phyloP scores from a whole-genome alignment of 2,329 filamentous ascomycete genomes.

The Nigrograna mackinnonii region DNA sequence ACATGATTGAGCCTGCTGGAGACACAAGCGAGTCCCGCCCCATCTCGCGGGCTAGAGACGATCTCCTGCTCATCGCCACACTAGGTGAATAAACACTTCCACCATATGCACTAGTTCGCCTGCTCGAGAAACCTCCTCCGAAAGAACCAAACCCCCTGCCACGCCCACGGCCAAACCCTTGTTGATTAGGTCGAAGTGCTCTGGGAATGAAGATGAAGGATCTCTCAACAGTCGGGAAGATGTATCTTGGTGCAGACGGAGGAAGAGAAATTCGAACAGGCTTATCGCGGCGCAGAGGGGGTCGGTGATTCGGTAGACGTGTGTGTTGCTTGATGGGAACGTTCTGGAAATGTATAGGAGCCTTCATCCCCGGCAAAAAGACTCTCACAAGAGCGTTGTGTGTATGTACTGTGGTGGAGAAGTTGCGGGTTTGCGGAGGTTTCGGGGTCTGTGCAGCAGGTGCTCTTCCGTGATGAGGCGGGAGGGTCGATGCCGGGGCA shows the following conservation, averaged over 20 bases:
- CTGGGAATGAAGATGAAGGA: slow-evolving; percentile 98
- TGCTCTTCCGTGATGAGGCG: slow-evolving; percentile 24
- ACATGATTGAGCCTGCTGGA: slow-evolving; percentile 77
- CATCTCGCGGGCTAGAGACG: slow-evolving; percentile 72
- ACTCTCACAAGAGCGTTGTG: slow-evolving; percentile 87
- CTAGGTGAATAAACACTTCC: slow-evolving; percentile 86
- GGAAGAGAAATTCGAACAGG: slow-evolving; percentile 93
- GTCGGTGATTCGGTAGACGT: slow-evolving; percentile 90
- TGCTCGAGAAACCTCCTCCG: slow-evolving; percentile 66
- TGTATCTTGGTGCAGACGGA: slow-evolving; percentile 77
- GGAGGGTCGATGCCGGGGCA: slow-evolving; percentile 19
- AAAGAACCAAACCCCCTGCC: slow-evolving; percentile 73
- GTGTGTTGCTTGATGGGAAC: slow-evolving; percentile 89
- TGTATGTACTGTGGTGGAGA: slow-evolving; percentile 82
- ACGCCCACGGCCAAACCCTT: slow-evolving; percentile 68
- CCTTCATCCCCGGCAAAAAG: slow-evolving; percentile 74
- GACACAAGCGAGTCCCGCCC: slow-evolving; percentile 77
- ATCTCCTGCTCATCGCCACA: slow-evolving; percentile 83
- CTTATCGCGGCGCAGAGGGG: slow-evolving; percentile 92
- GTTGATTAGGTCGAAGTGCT: slow-evolving; percentile 89
- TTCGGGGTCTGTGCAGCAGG: slow-evolving; percentile 27
- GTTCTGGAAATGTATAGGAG: slow-evolving; percentile 71
- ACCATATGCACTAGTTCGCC: slow-evolving; percentile 80
- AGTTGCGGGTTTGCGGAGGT: slow-evolving; percentile 44
- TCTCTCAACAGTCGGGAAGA: slow-evolving; percentile 85